phyloP scores from a whole-genome alignment of 805 yeast species.

The Nakazawaea pomicola region DNA sequence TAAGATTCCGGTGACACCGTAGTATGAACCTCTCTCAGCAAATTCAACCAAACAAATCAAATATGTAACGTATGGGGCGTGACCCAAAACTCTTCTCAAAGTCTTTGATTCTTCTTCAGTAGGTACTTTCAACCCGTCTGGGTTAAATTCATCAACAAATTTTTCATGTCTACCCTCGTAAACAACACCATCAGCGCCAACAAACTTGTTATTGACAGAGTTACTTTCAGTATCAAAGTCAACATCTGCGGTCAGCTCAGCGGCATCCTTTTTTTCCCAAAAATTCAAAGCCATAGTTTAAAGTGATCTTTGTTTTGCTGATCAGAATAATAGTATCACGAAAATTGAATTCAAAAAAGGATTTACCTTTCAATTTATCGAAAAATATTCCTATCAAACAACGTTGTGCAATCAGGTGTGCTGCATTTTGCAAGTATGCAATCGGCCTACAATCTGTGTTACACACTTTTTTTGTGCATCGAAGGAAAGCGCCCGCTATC shows the following conservation, averaged over 20 bases:
- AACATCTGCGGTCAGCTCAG: constrained; percentile 1
- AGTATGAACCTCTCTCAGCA: constrained; percentile 53
- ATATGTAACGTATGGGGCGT: constrained; percentile 44
- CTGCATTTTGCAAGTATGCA: neutral
- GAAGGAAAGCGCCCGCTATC: no score
- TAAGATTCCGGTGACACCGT: constrained; percentile 39
- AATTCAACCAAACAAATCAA: constrained; percentile 46
- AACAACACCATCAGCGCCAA: constrained; percentile 11
- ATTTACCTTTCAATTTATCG: neutral
- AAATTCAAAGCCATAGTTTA: constrained; percentile 1
- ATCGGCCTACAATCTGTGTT: neutral
- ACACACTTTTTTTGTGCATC: no score
- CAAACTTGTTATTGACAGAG: neutral
- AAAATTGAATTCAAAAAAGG: neutral
- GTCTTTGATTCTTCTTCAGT: constrained; percentile 26
- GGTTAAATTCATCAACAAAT: constrained; percentile 26
- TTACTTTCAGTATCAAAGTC: constrained; percentile 8
- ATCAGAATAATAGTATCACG: neutral
- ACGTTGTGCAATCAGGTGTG: neutral
- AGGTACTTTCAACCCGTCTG: constrained; percentile 22
- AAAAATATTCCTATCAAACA: neutral
- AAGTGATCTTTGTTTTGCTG: neutral
- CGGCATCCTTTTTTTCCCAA: constrained; percentile 5
- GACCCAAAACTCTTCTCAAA: constrained; percentile 36
- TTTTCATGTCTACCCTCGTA: constrained; percentile 12